Conservation (phyloP, 2,329 filamentous ascomycete species). For the Colletotrichum sp. region DNA sequence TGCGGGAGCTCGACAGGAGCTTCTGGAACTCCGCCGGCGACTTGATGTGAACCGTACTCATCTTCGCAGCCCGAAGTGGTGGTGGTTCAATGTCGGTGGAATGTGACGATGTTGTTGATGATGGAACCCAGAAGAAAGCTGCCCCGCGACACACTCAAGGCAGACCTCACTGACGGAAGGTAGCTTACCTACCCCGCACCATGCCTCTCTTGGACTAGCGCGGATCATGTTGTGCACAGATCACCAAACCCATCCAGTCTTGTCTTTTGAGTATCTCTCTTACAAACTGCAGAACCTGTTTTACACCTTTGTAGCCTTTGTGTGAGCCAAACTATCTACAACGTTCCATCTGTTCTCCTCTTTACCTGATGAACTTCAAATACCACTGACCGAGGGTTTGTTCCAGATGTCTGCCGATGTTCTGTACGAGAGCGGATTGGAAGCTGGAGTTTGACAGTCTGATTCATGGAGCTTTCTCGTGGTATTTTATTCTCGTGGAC, state of each 20-base stretch:
- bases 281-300: neutral
- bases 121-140: slow-evolving; percentile 14
- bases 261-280: neutral
- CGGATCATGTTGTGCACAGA: neutral
- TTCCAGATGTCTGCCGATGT: neutral
- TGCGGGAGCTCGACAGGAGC: slow-evolving; percentile 72
- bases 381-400: neutral
- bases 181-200: slow-evolving; percentile 19
- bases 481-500: neutral
- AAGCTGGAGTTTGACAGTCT: neutral
- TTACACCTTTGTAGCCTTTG: neutral
- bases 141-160: slow-evolving; percentile 2
- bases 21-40: slow-evolving; percentile 68
- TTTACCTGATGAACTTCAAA: neutral
- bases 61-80: slow-evolving; percentile 27
- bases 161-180: neutral
- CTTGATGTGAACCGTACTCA: slow-evolving; percentile 34
- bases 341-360: neutral
- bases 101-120: slow-evolving; percentile 3
- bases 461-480: neutral
- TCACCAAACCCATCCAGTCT: neutral
- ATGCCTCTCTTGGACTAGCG: slow-evolving; percentile 16
- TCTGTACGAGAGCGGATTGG: neutral
- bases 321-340: neutral
- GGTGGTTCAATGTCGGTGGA: neutral